Conservation (phyloP, 1,284 basidiomycete genomes). For the Amylostereum areolatum region DNA sequence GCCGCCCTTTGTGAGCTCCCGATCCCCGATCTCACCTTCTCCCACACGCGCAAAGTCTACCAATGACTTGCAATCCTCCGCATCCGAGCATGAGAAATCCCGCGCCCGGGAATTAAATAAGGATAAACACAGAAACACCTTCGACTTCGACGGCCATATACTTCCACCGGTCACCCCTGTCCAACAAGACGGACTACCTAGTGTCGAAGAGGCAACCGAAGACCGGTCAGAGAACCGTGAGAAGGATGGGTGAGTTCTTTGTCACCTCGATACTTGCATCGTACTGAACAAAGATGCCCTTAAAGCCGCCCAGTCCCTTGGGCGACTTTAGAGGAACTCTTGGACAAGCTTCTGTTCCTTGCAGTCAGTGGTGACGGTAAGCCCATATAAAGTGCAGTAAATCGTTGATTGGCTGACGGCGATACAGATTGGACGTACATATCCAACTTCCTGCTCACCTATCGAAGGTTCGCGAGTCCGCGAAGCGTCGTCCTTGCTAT, state of each 20-base stretch:
- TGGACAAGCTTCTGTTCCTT: conserved; percentile 72
- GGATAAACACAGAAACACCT: conserved; percentile 4
- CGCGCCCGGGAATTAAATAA: conserved; percentile 18
- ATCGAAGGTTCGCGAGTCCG: conserved; percentile 72
- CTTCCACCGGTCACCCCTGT: background rate
- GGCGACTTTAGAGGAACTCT: conserved; percentile 65
- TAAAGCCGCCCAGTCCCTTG: conserved; percentile 36
- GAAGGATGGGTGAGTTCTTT: conserved; percentile 25
- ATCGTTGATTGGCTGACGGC: conserved; percentile 2
- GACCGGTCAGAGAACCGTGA: conserved; percentile 9
- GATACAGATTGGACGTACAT: conserved; percentile 64
- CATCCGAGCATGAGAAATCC: conserved; percentile 36
- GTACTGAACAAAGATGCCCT: conserved; percentile 1
- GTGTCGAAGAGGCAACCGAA: conserved; percentile 11
- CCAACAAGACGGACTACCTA: conserved; percentile 7
- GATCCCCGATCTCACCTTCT: conserved; percentile 21
- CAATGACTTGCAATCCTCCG: conserved; percentile 39
- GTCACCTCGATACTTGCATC: background rate
- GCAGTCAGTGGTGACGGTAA: conserved; percentile 73
- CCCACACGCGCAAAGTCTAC: conserved; percentile 51
- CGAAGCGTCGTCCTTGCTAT: conserved; percentile 72
- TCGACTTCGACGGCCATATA: conserved; percentile 2
- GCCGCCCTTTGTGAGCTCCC: conserved; percentile 10
- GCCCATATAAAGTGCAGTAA: conserved; percentile 13
- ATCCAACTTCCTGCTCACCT: conserved; percentile 73